Conservation (phyloP, 2,329 filamentous ascomycete species). For the Ceratocystis ficicola region DNA sequence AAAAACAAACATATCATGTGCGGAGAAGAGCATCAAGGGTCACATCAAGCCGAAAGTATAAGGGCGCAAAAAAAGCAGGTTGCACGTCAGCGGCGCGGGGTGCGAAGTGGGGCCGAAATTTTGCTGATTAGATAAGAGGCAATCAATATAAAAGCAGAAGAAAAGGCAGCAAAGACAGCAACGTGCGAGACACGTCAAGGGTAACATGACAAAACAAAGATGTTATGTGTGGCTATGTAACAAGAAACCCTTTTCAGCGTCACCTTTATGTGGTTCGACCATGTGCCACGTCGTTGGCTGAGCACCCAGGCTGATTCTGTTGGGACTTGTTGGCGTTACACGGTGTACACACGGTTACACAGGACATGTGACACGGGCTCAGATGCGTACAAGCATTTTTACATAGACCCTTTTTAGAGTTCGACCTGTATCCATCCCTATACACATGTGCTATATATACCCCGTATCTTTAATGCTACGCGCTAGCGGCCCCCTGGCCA, state of each 20-base stretch:
- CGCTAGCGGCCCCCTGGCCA: too few relatives aligned
- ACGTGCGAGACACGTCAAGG: background rate
- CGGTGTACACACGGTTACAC: background rate
- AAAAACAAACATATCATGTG: background rate
- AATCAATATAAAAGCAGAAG: background rate
- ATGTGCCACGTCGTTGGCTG: too few relatives aligned
- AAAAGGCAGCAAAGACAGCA: background rate
- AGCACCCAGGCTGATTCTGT: too few relatives aligned
- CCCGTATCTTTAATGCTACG: too few relatives aligned
- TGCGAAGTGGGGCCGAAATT: slow-evolving; percentile 6
- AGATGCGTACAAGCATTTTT: background rate
- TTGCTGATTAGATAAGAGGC: slow-evolving; percentile 10
- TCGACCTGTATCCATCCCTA: background rate
- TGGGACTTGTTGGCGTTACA: background rate
- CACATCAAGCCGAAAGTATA: background rate
- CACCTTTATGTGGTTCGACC: too few relatives aligned
- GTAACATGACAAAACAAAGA: background rate
- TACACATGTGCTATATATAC: too few relatives aligned
- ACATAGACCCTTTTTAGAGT: background rate
- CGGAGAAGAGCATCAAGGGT: background rate
- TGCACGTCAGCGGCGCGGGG: background rate
- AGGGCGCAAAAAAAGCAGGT: background rate
- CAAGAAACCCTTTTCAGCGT: too few relatives aligned
- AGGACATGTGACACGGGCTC: background rate
- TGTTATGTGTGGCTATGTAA: background rate